Conservation (phyloP, 495 filamentous ascomycete genomes). For the Opeltia flavorubescens region DNA sequence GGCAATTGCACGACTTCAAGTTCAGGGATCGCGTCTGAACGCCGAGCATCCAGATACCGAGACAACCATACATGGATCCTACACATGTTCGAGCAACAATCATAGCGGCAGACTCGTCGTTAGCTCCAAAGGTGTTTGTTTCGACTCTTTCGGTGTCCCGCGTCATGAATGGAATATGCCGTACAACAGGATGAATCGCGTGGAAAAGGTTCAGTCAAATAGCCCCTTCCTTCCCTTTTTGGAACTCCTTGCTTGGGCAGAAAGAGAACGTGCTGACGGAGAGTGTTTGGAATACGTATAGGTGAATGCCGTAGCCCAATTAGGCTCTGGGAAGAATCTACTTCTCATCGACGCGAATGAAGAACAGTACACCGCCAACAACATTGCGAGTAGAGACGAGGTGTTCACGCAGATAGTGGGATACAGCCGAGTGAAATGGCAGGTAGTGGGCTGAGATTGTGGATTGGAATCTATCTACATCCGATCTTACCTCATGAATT, state of each 20-base stretch:
- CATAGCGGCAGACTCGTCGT: conserved; percentile 6
- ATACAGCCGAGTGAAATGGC: conserved; percentile 16
- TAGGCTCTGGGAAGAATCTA: background rate
- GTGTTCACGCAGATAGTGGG: conserved; percentile 18
- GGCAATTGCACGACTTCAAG: conserved; percentile 16
- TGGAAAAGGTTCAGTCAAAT: conserved; percentile 5
- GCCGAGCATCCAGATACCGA: background rate
- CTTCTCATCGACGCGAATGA: conserved; percentile 1
- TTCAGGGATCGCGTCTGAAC: conserved; percentile 6
- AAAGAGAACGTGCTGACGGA: background rate
- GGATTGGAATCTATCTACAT: too few species aligned
- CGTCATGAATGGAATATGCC: too few species aligned
- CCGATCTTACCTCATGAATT: too few species aligned
- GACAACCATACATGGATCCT: background rate
- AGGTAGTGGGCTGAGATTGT: too few species aligned
- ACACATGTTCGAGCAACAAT: conserved; percentile 7
- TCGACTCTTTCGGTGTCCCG: too few species aligned
- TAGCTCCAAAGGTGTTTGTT: conserved; percentile 3
- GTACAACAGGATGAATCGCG: background rate
- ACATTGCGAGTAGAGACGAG: conserved; percentile 13
- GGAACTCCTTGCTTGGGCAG: too few species aligned
- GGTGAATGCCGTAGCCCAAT: too few species aligned
- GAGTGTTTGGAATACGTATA: too few species aligned
- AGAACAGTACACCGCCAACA: conserved; percentile 3
- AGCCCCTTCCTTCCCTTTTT: too few species aligned